A percentile compares a stretch with the other conserved stretches of the same genome.
phyloP scores from a whole-genome alignment of 2,329 filamentous ascomycete species.

The Penicillium palitans region DNA sequence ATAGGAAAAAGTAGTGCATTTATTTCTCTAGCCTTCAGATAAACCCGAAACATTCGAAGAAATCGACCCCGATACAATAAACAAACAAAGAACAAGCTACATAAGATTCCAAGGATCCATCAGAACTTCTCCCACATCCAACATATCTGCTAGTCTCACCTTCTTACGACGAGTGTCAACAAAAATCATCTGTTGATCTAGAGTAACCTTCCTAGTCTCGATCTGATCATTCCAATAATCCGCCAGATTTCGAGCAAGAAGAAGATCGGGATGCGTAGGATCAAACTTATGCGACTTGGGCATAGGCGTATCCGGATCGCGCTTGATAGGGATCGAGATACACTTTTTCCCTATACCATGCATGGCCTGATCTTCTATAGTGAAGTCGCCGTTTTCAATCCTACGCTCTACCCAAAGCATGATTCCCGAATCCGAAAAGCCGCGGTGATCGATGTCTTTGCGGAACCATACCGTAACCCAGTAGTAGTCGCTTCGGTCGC shows the following conservation, averaged over 20 bases:
- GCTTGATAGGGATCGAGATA: conserved; percentile 1
- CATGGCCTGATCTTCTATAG: not conserved
- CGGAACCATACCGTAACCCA: not conserved
- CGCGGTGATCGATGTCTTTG: not conserved
- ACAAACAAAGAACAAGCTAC: not conserved
- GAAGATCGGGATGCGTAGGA: not conserved
- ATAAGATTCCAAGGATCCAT: not conserved
- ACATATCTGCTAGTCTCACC: not conserved
- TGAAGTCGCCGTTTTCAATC: not conserved
- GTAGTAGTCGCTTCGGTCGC: conserved; percentile 1
- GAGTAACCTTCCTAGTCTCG: not conserved
- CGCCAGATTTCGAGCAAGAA: not conserved
- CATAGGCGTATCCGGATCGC: not conserved
- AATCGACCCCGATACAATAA: not conserved
- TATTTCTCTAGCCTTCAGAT: not conserved
- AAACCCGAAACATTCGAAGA: not conserved
- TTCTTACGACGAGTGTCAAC: not conserved
- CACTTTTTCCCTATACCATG: not conserved
- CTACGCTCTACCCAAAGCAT: not conserved
- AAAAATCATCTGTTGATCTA: not conserved
- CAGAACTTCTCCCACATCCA: not conserved
- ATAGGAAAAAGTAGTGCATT: not conserved
- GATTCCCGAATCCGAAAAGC: not conserved
- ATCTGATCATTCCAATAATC: not conserved
- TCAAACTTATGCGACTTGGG: not conserved